Conservation (phyloP, 1,139 yeast species). For the Lodderomyces theae region DNA sequence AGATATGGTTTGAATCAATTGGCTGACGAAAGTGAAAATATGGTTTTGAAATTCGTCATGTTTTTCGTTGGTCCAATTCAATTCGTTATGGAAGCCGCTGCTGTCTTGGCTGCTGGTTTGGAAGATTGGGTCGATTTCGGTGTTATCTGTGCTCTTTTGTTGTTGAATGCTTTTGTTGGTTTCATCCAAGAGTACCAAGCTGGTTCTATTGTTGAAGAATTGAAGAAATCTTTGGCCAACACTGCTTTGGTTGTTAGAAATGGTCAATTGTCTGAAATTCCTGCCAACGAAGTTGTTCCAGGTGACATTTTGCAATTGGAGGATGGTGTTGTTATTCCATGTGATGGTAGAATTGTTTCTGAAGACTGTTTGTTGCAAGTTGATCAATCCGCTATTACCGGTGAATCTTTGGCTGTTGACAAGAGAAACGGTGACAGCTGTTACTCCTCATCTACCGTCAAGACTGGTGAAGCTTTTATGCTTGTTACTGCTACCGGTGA, state of each 20-base stretch:
- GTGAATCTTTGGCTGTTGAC: constrained; percentile 96
- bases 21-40: constrained; percentile 89
- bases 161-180: constrained; percentile 93
- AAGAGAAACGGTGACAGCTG: constrained; percentile 84
- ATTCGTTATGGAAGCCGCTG: constrained; percentile 99
- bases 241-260: constrained; percentile 84
- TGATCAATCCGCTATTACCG: constrained; percentile 97
- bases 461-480: constrained; percentile 97
- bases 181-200: constrained; percentile 97
- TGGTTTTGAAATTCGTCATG: constrained; percentile 80
- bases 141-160: constrained; percentile 86
- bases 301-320: constrained; percentile 91
- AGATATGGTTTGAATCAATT: constrained; percentile 91
- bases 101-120: constrained; percentile 94
- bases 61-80: constrained; percentile 98
- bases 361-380: constrained; percentile 89
- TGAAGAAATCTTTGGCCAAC: constrained; percentile 91
- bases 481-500: constrained; percentile 96
- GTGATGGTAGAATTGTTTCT: constrained; percentile 91
- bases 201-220: constrained; percentile 92
- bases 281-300: constrained; percentile 83
- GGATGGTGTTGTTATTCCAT: constrained; percentile 93
- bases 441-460: constrained; percentile 93
- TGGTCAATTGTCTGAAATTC: constrained; percentile 71
- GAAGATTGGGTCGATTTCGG: constrained; percentile 99